Conservation (phyloP, 805 yeast species). For the Debaryomyces prosopidis region DNA sequence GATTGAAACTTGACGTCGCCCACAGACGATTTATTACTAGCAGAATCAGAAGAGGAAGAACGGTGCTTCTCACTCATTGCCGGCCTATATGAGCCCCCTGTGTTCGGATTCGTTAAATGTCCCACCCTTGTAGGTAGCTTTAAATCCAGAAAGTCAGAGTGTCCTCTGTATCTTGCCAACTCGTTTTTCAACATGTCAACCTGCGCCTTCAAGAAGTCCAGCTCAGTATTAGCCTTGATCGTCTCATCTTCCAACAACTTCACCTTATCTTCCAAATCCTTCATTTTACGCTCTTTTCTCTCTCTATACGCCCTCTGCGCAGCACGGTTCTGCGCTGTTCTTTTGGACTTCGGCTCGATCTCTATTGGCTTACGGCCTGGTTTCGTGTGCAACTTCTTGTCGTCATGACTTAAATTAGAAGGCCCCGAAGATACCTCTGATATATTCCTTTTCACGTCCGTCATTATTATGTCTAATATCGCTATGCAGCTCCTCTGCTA, state of each 20-base stretch:
- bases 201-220: slow-evolving; percentile 72
- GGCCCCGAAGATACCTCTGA: slow-evolving; percentile 19
- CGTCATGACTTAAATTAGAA: slow-evolving; percentile 23
- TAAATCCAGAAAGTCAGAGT: slow-evolving; percentile 27
- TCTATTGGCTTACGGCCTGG: slow-evolving; percentile 84
- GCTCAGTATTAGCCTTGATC: slow-evolving; percentile 65
- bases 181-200: slow-evolving; percentile 74
- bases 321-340: slow-evolving; percentile 96
- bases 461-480: slow-evolving; percentile 16
- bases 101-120: slow-evolving; percentile 20
- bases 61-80: slow-evolving; percentile 6
- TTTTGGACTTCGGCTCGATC: slow-evolving; percentile 78
- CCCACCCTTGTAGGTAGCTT: slow-evolving; percentile 33
- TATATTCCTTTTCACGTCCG: slow-evolving; percentile 32
- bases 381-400: slow-evolving; percentile 45
- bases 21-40: slow-evolving; percentile 3
- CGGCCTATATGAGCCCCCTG: slow-evolving; percentile 16
- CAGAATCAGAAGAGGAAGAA: slow-evolving; percentile 4
- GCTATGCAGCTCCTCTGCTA: not conserved
- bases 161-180: slow-evolving; percentile 58
- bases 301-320: slow-evolving; percentile 98
- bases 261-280: slow-evolving; percentile 82
- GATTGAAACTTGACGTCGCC: slow-evolving; percentile 2
- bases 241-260: slow-evolving; percentile 69
- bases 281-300: slow-evolving; percentile 84